phyloP scores from a whole-genome alignment of 1,139 yeast species.

The Candida glucosophila region DNA sequence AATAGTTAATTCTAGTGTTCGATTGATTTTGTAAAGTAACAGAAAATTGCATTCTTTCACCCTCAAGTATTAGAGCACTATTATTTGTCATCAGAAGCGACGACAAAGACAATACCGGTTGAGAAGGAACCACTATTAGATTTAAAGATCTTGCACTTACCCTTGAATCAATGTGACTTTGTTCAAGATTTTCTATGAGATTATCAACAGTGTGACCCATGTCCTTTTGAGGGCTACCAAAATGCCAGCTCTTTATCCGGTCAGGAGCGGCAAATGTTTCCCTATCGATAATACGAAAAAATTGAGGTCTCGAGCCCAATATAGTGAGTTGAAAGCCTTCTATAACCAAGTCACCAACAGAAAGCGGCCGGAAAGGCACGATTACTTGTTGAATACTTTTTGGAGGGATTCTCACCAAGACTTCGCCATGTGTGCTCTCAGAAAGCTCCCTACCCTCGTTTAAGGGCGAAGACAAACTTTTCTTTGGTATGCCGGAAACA shows the following conservation, averaged over 20 bases:
- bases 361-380: conserved; percentile 27
- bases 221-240: background rate
- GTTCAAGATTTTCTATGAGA: conserved; percentile 15
- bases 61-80: conserved; percentile 75
- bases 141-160: conserved; percentile 11
- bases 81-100: conserved; percentile 51
- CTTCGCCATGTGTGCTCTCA: background rate
- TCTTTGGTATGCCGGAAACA: background rate
- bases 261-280: conserved; percentile 11
- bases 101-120: conserved; percentile 53
- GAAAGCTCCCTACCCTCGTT: background rate
- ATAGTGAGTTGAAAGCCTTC: conserved; percentile 23
- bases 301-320: conserved; percentile 21
- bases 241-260: conserved; percentile 10
- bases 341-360: conserved; percentile 22
- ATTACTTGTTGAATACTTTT: conserved; percentile 22
- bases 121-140: conserved; percentile 49
- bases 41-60: conserved; percentile 50
- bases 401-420: conserved; percentile 16
- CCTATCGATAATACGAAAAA: conserved; percentile 22
- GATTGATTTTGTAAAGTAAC: conserved; percentile 53
- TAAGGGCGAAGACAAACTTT: background rate
- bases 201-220: conserved; percentile 7
- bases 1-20: conserved; percentile 42
- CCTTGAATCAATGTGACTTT: conserved; percentile 12